Base-by-base conservation (phyloP, 2,329 filamentous ascomycete species). In the Calycina herbarum region DNA sequence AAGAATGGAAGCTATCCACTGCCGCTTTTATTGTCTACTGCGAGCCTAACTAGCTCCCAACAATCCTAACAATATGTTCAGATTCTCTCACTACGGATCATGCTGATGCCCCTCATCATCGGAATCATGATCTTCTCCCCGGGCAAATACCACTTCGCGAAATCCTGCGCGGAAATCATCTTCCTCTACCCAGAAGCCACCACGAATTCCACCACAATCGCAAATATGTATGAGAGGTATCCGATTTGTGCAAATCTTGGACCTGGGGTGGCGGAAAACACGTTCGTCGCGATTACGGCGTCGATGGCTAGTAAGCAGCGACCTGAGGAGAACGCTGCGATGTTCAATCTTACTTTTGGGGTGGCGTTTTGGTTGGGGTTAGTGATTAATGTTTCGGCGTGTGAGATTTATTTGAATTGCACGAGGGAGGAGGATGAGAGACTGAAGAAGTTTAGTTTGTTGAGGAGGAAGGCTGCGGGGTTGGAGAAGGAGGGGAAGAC, bases 51-150 rank as follows among this genome's bases (percentile, higher is more conserved):
- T 29, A 29, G 27, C 27, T 29, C 1, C 15, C 15, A 29, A 15
- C 4, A n/a, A 45, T 31, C n/a, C 35, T 57, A 54, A 65, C 27
- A 29, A 29, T 17, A 7, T 31, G 29, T 11, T 8, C 59, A 67
- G 66, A 67, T 69, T 13, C 58, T 69, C 1, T 63, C 65, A 5
- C 24, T 67, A 3, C 59, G 67, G 31, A 56, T 67, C 7, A 48
- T 54, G 3, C 54, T 69, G 20, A 10, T 57, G 2, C 40, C 54
- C 40, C 33, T 66, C 31, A 51, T 58, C 8, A 17, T 64, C 6
- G 27, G 35, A 11, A 60, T 62, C 15, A 7, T 5, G 27, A 13
- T 13, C 20, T 27, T 67, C 27, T 56, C 51, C 5, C 42, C 60
- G 7, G 29, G 38, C 13, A 29, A 27, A 42, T 68, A 62, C 59